Evolutionary conservation across 495 filamentous ascomycete species (phyloP), one percentile per base, ranked within the genome.

Genomic region (Hypoxylon perforatum): DNA sequence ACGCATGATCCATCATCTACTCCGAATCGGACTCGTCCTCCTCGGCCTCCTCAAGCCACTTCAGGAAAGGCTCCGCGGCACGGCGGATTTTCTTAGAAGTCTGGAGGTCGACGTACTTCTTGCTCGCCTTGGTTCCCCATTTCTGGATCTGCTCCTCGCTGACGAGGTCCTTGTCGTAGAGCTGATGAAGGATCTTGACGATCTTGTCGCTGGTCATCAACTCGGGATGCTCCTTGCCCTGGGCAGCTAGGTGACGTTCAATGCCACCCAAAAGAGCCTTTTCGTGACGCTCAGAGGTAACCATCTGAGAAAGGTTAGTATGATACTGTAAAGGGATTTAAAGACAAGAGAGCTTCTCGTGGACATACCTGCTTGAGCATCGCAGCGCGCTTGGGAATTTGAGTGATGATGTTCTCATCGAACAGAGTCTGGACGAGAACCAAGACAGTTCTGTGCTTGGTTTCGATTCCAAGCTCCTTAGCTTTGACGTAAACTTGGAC

Each of bases 231-330:
- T 96, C 90, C 70, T 90, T 90, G 76, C 91, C 87, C 51, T 81
- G 79, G 30, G 76, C 62, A 63, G 80, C 80, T 50, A 98, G 85
- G 67, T 97, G 94, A 61, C 94, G 93, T 80, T 99, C 95, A 33
- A 91, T 93, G 60, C 95, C 95, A 71, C 96, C 96, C n/a, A 99
- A 88, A 77, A 99, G 89, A 52, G 95, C 94, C 85, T 95, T 97
- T 82, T 98, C 88, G 76, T 98, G 94, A 56, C 90, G 88, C 71
- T 99, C 95, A 22, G 92, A 92, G 19, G 88, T 90, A 71, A 96
- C 87, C 82, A 97, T 85, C 90, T 90, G 62, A 48, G 21, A 30
- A 14, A 39, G 52, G 68, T 85, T 77, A 85, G 80, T 63, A 63
- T 41, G 17, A 22, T 14, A 41, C 23, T 12, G 38, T 28, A 30